These are phyloP conservation scores for Cryphonectria carpinicola DNA, from an alignment of 2,329 filamentous ascomycete species.

Conservation along the genomic window DNA sequence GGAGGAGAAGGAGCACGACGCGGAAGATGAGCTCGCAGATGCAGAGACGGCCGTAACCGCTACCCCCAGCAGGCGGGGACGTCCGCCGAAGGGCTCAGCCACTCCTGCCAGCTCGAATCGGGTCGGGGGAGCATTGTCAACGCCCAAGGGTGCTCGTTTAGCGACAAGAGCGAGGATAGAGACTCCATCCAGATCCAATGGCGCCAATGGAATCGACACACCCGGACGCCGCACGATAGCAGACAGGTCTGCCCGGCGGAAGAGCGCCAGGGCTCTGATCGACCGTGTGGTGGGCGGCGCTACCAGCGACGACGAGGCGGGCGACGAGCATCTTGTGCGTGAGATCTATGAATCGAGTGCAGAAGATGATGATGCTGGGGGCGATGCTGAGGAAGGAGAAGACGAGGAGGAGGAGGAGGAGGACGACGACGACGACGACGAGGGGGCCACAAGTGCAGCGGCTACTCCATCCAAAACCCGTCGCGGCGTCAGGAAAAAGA, in stretches of 20 bases:
- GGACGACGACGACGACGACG: slow-evolving; percentile 27
- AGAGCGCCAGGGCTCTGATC: slow-evolving; percentile 78
- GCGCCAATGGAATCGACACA: slow-evolving; percentile 49
- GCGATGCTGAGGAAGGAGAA: slow-evolving; percentile 14
- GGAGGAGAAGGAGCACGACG: slow-evolving; percentile 21
- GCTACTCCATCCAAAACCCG: slow-evolving; percentile 51
- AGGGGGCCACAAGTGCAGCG: slow-evolving; percentile 35
- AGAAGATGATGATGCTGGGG: slow-evolving; percentile 31
- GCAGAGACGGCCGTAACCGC: slow-evolving; percentile 38
- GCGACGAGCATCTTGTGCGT: slow-evolving; percentile 68
- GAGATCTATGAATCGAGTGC: slow-evolving; percentile 67
- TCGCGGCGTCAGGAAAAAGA: slow-evolving; percentile 52
- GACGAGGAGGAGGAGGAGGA: slow-evolving; percentile 33
- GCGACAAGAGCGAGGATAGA: slow-evolving; percentile 39
- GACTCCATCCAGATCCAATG: slow-evolving; percentile 45
- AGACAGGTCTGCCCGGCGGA: slow-evolving; percentile 83
- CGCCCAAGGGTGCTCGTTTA: slow-evolving; percentile 37
- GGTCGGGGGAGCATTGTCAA: slow-evolving; percentile 39
- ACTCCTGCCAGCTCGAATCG: slow-evolving; percentile 20
- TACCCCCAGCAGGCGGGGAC: slow-evolving; percentile 35
- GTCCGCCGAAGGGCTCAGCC: slow-evolving; percentile 32
- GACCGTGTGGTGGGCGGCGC: slow-evolving; percentile 68
- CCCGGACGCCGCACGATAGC: slow-evolving; percentile 71
- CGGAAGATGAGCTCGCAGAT: slow-evolving; percentile 27
- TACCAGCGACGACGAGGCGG: slow-evolving; percentile 72